These are phyloP conservation scores for Penicillium coprophilum DNA, from an alignment of 495 filamentous ascomycete species.

Conservation along the genomic window DNA sequence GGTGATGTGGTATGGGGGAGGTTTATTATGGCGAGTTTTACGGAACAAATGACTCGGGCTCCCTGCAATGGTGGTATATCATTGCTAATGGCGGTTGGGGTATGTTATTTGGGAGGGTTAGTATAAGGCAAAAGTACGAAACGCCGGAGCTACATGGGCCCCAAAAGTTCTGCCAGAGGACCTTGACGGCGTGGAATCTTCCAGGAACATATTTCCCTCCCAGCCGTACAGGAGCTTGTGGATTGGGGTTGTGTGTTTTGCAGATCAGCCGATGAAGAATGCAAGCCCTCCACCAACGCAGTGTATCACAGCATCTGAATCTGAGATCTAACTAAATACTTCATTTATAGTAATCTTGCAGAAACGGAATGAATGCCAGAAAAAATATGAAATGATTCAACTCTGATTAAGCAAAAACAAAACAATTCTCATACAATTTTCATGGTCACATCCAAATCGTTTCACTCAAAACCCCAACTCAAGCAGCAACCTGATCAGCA, in stretches of 20 bases:
- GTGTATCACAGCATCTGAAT: conserved; percentile 1
- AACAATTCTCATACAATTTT: conserved; percentile 4
- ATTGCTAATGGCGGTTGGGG: not conserved
- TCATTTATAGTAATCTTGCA: too few species aligned
- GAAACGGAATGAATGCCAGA: not conserved
- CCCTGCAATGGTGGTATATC: not conserved
- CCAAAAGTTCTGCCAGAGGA: not conserved
- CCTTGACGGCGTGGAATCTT: not conserved
- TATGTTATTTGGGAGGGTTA: not conserved
- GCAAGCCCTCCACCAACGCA: conserved; percentile 6
- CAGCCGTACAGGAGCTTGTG: conserved; percentile 11
- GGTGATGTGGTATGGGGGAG: conserved; percentile 19
- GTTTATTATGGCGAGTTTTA: not conserved
- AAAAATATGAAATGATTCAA: not conserved
- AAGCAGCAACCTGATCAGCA: conserved; percentile 38
- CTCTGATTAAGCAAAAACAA: not conserved
- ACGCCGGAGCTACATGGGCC: not conserved
- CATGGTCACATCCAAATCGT: conserved; percentile 3
- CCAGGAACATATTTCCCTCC: conserved; percentile 1
- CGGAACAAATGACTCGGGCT: not conserved
- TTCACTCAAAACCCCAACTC: conserved; percentile 3
- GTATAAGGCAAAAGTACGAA: not conserved
- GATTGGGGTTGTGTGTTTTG: not conserved
- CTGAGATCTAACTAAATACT: conserved; percentile 1
- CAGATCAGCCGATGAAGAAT: conserved; percentile 16